These are phyloP conservation scores for Jamesozyma hellenica DNA, from an alignment of 805 yeast genomes.

Conservation along the genomic window DNA sequence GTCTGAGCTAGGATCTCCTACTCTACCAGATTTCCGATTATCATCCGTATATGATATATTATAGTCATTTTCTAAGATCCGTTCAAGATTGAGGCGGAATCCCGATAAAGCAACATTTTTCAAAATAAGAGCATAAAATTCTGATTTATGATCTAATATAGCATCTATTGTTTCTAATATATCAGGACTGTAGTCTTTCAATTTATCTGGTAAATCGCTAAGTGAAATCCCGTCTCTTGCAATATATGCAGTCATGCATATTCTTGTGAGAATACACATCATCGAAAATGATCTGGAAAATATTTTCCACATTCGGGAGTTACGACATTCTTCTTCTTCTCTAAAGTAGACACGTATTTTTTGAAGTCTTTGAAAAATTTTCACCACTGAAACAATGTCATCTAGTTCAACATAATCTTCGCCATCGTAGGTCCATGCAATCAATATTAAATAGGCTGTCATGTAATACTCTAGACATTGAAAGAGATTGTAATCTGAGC, in stretches of 20 bases:
- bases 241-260: not conserved
- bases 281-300: constrained; percentile 7
- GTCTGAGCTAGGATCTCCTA: no score
- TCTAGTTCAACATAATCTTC: constrained; percentile 2
- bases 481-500: constrained; percentile 13
- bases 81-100: constrained; percentile 17
- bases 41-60: not conserved
- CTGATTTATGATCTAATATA: constrained; percentile 20
- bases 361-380: constrained; percentile 9
- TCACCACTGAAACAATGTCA: constrained; percentile 8
- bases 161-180: constrained; percentile 8
- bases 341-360: not conserved
- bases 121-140: constrained; percentile 15
- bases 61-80: constrained; percentile 11
- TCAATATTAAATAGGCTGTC: constrained; percentile 6
- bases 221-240: not conserved
- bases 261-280: constrained; percentile 3
- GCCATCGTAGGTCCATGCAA: constrained; percentile 6
- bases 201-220: not conserved
- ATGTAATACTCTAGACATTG: constrained; percentile 9
- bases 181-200: constrained; percentile 40
- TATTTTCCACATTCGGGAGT: constrained; percentile 3
- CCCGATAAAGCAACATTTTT: constrained; percentile 18
- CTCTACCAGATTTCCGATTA: not conserved
- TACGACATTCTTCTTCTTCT: not conserved